These are phyloP conservation scores for Saccharomycopsis phalli DNA, from an alignment of 1,139 yeast species.

Conservation along the genomic window DNA sequence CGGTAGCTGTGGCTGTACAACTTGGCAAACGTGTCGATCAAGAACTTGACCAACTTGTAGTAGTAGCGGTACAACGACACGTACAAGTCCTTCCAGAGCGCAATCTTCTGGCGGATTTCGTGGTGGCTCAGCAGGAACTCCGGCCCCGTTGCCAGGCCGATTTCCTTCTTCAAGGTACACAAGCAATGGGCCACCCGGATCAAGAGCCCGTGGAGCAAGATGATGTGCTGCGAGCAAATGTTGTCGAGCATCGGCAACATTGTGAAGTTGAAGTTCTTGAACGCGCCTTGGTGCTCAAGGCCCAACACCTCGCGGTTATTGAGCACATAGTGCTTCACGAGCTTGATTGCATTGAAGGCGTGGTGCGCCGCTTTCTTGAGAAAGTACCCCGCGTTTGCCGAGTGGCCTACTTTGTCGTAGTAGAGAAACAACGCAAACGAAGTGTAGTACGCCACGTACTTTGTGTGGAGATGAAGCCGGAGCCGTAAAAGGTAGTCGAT, in stretches of 20 bases:
- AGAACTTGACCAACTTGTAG: conserved; percentile 11
- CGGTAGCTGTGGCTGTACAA: conserved; percentile 15
- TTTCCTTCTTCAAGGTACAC: conserved; percentile 3
- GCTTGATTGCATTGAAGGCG: conserved; percentile 9
- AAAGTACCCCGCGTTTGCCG: conserved; percentile 5
- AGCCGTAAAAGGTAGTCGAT: conserved; percentile 6
- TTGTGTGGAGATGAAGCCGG: conserved; percentile 1
- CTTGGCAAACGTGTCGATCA: conserved; percentile 15
- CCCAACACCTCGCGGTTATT: conserved; percentile 9
- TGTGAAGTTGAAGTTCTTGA: conserved; percentile 15
- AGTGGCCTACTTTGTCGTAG: no score
- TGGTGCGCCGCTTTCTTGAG: conserved; percentile 8
- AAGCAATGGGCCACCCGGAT: conserved; percentile 12
- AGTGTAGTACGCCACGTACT: conserved; percentile 6
- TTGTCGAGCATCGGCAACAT: conserved; percentile 17
- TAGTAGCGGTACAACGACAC: conserved; percentile 8
- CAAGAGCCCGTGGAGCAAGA: conserved; percentile 8
- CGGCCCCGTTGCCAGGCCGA: conserved; percentile 3
- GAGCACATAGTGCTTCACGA: conserved; percentile 11
- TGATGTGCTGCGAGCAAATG: conserved; percentile 9
- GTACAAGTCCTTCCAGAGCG: conserved; percentile 13
- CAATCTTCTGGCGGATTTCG: conserved; percentile 11
- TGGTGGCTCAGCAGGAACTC: conserved; percentile 7
- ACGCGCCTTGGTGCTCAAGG: conserved; percentile 4
- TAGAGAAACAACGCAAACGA: conserved; percentile 7